These are phyloP conservation scores for Globisporangium paroecandrum DNA, from an alignment of 352 stramenopile species.

Conservation along the genomic window DNA sequence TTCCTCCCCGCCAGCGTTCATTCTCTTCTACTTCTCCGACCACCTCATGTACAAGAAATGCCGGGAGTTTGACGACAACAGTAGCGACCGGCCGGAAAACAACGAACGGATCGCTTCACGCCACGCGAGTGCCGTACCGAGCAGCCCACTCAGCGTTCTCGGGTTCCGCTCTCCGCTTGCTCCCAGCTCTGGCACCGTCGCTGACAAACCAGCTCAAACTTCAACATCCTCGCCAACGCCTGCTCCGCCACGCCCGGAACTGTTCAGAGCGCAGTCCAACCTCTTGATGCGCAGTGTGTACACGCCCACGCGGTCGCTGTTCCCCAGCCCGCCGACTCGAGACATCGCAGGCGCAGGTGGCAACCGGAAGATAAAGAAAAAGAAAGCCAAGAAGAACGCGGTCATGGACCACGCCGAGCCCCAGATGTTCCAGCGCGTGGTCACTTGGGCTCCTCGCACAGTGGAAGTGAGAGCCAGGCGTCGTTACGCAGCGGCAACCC, in stretches of 20 bases:
- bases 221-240: not conserved
- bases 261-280: not conserved
- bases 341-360: not conserved
- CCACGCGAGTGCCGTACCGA: not conserved
- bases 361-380: conserved; percentile 6
- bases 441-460: conserved; percentile 14
- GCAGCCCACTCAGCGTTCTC: not conserved
- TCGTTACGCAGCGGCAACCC: not conserved
- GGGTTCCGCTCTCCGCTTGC: conserved; percentile 12
- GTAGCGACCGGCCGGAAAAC: not conserved
- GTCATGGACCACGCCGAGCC: conserved; percentile 36
- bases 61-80: not conserved
- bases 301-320: conserved; percentile 16
- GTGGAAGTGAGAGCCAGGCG: conserved; percentile 2
- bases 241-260: not conserved
- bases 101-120: not conserved
- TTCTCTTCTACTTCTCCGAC: conserved; percentile 39
- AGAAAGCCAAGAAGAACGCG: conserved; percentile 37
- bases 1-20: conserved; percentile 14
- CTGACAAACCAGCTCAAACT: not conserved
- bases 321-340: not conserved
- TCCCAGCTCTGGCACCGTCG: not conserved
- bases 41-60: not conserved
- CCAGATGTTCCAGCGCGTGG: conserved; percentile 32
- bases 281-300: conserved; percentile 17